phyloP scores from a whole-genome alignment of 371 early-diverging fungal genomes.

The Chytridiales sp. region DNA sequence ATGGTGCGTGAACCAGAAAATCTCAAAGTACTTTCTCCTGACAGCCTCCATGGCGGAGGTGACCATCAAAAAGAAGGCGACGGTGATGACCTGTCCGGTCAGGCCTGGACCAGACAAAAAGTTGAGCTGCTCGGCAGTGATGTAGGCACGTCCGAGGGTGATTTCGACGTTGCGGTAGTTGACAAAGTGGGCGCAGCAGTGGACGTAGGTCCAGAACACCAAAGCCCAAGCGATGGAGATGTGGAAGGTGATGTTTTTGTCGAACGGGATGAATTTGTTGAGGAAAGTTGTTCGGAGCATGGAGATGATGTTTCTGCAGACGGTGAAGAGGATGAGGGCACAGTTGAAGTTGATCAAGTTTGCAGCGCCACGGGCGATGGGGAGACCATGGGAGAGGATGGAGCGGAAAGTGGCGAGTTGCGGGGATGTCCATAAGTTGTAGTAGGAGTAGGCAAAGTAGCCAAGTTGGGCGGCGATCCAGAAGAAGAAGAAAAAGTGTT shows the following conservation, averaged over 20 bases:
- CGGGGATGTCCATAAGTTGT: constrained; percentile 33
- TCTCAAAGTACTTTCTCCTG: constrained; percentile 68
- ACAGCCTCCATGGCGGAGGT: constrained; percentile 63
- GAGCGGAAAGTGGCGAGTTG: constrained; percentile 35
- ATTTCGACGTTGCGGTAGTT: constrained; percentile 62
- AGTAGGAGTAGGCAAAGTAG: constrained; percentile 43
- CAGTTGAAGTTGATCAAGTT: constrained; percentile 63
- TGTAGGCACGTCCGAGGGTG: constrained; percentile 22
- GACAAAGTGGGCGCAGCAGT: constrained; percentile 69
- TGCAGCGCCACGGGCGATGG: constrained; percentile 61
- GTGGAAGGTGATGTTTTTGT: constrained; percentile 80
- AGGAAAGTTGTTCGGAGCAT: constrained; percentile 68
- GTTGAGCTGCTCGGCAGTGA: constrained; percentile 34
- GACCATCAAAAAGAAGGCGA: constrained; percentile 68
- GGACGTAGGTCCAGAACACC: constrained; percentile 69
- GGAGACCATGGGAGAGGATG: constrained; percentile 47
- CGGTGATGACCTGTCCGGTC: constrained; percentile 75
- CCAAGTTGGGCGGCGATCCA: constrained; percentile 41
- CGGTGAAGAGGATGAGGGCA: constrained; percentile 74
- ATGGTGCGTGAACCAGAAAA: constrained; percentile 85
- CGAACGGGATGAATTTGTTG: constrained; percentile 73
- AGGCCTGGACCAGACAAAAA: constrained; percentile 70
- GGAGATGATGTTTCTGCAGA: constrained; percentile 78
- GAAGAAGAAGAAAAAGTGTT: constrained; percentile 36
- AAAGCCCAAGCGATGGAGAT: constrained; percentile 75